phyloP scores from a whole-genome alignment of 768 basidiomycete species.

The Tylopilus rubrobrunneus region DNA sequence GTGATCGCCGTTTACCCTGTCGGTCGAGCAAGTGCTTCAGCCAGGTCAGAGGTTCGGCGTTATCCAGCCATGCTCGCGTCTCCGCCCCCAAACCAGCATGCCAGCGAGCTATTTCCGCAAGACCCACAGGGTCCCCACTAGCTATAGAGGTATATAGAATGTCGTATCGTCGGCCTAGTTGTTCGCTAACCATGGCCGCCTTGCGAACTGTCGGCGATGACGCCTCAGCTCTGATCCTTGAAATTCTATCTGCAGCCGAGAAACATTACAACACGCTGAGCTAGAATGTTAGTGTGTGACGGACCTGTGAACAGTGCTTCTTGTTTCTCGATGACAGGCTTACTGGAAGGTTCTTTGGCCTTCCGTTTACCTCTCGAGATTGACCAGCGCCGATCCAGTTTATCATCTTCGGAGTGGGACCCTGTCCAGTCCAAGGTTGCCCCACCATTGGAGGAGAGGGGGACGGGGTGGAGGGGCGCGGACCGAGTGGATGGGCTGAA shows the following conservation, averaged over 20 bases:
- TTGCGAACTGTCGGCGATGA: conserved; percentile 58
- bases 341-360: conserved; percentile 49
- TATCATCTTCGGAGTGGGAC: conserved; percentile 50
- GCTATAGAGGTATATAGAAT: conserved; percentile 43
- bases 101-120: conserved; percentile 57
- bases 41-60: conserved; percentile 71
- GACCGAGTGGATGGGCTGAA: conserved; percentile 62
- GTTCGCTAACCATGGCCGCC: conserved; percentile 59
- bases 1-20: conserved; percentile 39
- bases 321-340: conserved; percentile 52
- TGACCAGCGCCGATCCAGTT: conserved; percentile 59
- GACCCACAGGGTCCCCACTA: conserved; percentile 36
- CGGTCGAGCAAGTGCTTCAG: conserved; percentile 60
- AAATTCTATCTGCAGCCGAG: conserved; percentile 48
- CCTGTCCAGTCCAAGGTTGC: conserved; percentile 73
- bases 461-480: conserved; percentile 56
- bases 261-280: background rate
- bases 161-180: conserved; percentile 62
- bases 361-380: conserved; percentile 51
- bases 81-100: conserved; percentile 46
- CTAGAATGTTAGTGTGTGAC: conserved; percentile 7
- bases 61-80: conserved; percentile 52
- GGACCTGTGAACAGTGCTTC: conserved; percentile 55
- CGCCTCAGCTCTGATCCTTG: conserved; percentile 46
- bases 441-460: conserved; percentile 65